Evolutionary conservation across 345 rosid genomes (phyloP).

Genomic region (Alliaria petiolata): DNA sequence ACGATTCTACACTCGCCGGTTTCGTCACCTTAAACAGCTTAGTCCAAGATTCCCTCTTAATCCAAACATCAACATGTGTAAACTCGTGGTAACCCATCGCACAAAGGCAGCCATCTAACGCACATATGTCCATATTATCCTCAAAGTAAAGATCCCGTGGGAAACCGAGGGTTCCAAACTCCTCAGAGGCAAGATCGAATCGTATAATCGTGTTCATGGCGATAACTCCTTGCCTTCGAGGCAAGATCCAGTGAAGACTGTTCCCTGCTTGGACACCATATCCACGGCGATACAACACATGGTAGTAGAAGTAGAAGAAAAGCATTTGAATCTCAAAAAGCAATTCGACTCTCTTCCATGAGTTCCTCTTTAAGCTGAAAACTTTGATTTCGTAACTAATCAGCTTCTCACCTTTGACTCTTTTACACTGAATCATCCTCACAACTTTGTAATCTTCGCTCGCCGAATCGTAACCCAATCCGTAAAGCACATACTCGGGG

Average conservation of each 20-base stretch:
- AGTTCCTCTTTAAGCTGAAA: constrained; percentile 28
- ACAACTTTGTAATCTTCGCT: constrained; percentile 45
- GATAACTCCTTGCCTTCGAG: background rate
- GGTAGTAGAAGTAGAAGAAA: background rate
- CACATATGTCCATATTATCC: constrained; percentile 29
- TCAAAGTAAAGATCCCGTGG: constrained; percentile 4
- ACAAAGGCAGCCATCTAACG: constrained; percentile 38
- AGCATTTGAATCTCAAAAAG: background rate
- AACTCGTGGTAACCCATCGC: constrained; percentile 16
- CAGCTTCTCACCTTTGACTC: too few relatives aligned
- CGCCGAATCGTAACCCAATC: constrained; percentile 43
- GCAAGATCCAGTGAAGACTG: constrained; percentile 47
- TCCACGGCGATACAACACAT: constrained; percentile 2
- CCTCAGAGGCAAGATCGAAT: constrained; percentile 40
- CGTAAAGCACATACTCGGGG: constrained; percentile 26
- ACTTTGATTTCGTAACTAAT: constrained; percentile 28
- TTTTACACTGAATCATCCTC: constrained; percentile 30
- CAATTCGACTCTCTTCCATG: constrained; percentile 35
- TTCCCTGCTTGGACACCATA: constrained; percentile 39
- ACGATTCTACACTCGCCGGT: background rate
- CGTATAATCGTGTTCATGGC: constrained; percentile 22
- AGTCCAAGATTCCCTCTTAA: constrained; percentile 49
- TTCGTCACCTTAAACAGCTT: constrained; percentile 29
- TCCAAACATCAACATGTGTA: constrained; percentile 43
- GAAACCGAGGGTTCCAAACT: constrained; percentile 21